Evolutionary conservation across 306 rosid genomes (phyloP).

Genomic region (Carpinus fangiana): DNA sequence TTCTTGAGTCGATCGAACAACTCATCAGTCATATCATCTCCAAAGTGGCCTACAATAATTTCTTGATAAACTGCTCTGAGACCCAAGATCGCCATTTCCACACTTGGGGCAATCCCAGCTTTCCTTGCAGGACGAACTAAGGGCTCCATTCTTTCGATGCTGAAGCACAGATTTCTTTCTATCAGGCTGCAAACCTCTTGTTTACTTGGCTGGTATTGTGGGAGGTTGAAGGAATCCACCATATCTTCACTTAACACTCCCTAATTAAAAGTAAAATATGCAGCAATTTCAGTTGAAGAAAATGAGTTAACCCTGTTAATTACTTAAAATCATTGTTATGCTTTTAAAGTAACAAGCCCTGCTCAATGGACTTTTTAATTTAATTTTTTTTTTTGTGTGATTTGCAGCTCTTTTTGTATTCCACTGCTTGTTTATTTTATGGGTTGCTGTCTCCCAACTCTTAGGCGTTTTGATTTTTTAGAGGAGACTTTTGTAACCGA

Average conservation of each 20-base stretch:
- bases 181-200: background rate
- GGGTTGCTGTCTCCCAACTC: too few relatives aligned
- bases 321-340: background rate
- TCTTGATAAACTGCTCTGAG: background rate
- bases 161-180: background rate
- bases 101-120: background rate
- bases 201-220: too few relatives aligned
- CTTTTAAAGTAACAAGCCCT: too few relatives aligned
- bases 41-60: background rate
- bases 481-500: too few relatives aligned
- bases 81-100: background rate
- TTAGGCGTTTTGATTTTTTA: too few relatives aligned
- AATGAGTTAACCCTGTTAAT: background rate
- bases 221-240: constrained; percentile 1
- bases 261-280: background rate
- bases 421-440: too few relatives aligned
- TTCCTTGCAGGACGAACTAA: background rate
- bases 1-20: background rate
- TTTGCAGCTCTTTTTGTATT: too few relatives aligned
- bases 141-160: constrained; percentile 1
- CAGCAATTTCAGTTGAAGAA: too few relatives aligned
- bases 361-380: too few relatives aligned
- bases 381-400: too few relatives aligned
- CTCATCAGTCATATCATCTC: background rate
- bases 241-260: background rate